Evolutionary conservation across 306 rosid genomes (phyloP).

Genomic region (Dryas drummondii): DNA sequence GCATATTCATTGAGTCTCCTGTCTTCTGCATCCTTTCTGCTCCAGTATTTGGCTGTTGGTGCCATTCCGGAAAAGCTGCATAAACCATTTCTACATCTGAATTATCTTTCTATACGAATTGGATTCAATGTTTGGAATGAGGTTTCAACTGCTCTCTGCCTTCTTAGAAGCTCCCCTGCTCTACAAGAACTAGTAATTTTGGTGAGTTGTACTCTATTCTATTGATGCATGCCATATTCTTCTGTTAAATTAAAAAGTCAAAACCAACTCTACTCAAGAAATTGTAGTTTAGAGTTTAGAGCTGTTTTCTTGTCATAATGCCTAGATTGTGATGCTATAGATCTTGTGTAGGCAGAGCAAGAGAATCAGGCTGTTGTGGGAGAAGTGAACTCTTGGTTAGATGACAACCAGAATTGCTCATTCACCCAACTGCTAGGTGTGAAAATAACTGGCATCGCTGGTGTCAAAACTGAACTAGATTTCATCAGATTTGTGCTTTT

Average conservation of each 20-base stretch:
- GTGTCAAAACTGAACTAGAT: conserved; percentile 40
- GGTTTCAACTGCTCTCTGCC: neutral
- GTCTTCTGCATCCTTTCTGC: conserved; percentile 2
- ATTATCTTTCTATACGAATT: conserved; percentile 46
- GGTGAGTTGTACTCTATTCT: conserved; percentile 30
- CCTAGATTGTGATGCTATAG: neutral
- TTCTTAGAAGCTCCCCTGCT: conserved; percentile 53
- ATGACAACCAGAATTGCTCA: conserved; percentile 21
- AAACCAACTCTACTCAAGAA: neutral
- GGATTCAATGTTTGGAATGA: conserved; percentile 26
- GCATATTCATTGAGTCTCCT: neutral
- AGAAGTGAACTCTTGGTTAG: conserved; percentile 25
- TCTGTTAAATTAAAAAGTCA: neutral
- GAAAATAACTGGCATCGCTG: conserved; percentile 36
- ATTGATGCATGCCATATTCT: neutral
- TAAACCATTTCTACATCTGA: conserved; percentile 39
- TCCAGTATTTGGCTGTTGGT: conserved; percentile 52
- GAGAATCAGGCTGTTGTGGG: conserved; percentile 22
- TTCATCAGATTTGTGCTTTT: too few species aligned
- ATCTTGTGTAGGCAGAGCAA: conserved; percentile 33
- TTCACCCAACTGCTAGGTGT: conserved; percentile 37
- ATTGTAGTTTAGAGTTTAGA: neutral
- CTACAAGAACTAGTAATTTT: conserved; percentile 47
- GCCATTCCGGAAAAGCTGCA: conserved; percentile 43
- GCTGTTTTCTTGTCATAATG: too few species aligned